These are phyloP conservation scores for Hemerocallis citrina DNA, from an alignment of 106 monocot species.

Conservation along the genomic window DNA sequence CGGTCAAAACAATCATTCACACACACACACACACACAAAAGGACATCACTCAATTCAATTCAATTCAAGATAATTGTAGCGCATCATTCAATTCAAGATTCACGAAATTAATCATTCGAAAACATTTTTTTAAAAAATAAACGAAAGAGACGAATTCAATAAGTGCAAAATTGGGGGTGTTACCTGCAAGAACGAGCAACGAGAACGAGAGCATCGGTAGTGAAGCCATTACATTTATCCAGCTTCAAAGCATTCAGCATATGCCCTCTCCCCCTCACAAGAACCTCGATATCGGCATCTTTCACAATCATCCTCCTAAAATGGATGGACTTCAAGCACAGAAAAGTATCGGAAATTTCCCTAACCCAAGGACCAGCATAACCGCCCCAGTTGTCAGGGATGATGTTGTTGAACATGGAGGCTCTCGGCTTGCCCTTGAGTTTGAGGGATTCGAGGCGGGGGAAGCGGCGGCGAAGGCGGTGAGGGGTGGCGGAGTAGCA, in stretches of 20 bases:
- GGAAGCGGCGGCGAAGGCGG: constrained; percentile 67
- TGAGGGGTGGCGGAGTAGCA: constrained; percentile 75
- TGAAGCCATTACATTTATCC: constrained; percentile 93
- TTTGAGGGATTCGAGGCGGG: constrained; percentile 68
- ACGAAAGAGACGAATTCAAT: too few species aligned
- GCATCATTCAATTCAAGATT: too few species aligned
- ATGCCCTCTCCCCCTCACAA: constrained; percentile 43
- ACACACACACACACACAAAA: too few species aligned
- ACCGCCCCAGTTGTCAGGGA: constrained; percentile 95
- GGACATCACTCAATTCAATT: too few species aligned
- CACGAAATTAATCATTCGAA: too few species aligned
- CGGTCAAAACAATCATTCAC: too few species aligned
- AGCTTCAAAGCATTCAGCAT: constrained; percentile 57
- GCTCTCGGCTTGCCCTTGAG: constrained; percentile 94
- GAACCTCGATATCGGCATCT: constrained; percentile 47
- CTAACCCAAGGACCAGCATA: constrained; percentile 72
- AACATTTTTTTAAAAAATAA: too few species aligned
- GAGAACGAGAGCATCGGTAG: constrained; percentile 53
- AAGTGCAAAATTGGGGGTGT: too few species aligned
- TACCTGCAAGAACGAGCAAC: constrained; percentile 79
- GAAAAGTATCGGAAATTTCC: constrained; percentile 41
- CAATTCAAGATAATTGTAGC: too few species aligned
- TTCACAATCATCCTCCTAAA: constrained; percentile 74
- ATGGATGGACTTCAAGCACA: constrained; percentile 66
- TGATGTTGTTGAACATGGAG: constrained; percentile 89